Percentiles rank a stretch among this genome's conserved stretches.
These are phyloP conservation scores for Macaranga tanarius DNA, from an alignment of 441 rosid genomes.

Conservation along the genomic window DNA sequence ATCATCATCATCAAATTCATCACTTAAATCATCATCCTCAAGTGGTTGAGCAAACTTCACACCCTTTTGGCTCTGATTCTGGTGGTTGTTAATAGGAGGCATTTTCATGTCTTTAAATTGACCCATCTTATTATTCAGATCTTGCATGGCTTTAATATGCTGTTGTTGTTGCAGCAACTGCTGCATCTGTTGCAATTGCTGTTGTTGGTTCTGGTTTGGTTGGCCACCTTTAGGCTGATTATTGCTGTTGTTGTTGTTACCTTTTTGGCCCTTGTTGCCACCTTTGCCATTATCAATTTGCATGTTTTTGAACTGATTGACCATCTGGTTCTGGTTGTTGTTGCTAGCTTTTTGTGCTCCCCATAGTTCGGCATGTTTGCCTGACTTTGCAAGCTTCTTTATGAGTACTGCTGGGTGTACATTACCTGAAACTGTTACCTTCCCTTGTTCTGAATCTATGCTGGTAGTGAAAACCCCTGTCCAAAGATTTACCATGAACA, in stretches of 20 bases:
- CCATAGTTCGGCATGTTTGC: slow-evolving; percentile 92
- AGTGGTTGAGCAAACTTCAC: slow-evolving; percentile 45
- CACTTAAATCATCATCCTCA: slow-evolving; percentile 56
- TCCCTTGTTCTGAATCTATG: slow-evolving; percentile 85
- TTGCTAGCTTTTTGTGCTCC: slow-evolving; percentile 51
- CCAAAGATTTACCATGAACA: slow-evolving; percentile 11
- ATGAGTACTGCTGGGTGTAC: slow-evolving; percentile 67
- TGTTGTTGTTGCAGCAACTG: slow-evolving; percentile 51
- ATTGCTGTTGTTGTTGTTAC: slow-evolving; percentile 24
- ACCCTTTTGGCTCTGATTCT: slow-evolving; percentile 51
- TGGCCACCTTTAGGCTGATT: slow-evolving; percentile 41
- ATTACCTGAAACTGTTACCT: slow-evolving; percentile 78
- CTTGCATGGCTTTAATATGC: slow-evolving; percentile 63
- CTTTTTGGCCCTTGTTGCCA: slow-evolving; percentile 28
- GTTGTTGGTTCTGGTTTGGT: slow-evolving; percentile 47
- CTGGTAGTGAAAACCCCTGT: slow-evolving; percentile 70
- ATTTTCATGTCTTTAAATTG: slow-evolving; percentile 57
- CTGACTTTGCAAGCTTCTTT: slow-evolving; percentile 85
- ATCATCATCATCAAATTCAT: slow-evolving; percentile 51
- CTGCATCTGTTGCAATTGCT: slow-evolving; percentile 22
- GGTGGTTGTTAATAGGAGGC: slow-evolving; percentile 32
- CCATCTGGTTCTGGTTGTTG: slow-evolving; percentile 41
- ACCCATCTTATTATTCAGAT: slow-evolving; percentile 49
- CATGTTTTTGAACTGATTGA: slow-evolving; percentile 68
- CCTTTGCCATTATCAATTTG: slow-evolving; percentile 62